phyloP scores from a whole-genome alignment of 2,329 filamentous ascomycete genomes.

The Endoconidiophora polonica region DNA sequence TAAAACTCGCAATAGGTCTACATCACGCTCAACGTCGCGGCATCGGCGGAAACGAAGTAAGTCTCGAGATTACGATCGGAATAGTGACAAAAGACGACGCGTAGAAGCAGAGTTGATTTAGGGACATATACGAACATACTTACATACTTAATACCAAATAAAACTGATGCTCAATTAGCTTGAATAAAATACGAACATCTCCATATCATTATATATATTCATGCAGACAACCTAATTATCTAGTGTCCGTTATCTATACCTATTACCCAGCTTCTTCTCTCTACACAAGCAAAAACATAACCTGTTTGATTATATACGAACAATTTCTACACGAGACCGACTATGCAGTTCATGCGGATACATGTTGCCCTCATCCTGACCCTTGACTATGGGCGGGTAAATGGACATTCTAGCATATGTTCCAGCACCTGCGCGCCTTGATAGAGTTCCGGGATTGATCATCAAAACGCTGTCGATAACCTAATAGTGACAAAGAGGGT shows the following conservation, averaged over 20 bases:
- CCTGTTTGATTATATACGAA: slow-evolving; percentile 42
- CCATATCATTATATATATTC: neutral
- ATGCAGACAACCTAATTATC: neutral
- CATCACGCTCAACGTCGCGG: slow-evolving; percentile 21
- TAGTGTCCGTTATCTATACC: neutral
- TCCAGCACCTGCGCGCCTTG: slow-evolving; percentile 68
- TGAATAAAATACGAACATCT: too few species aligned
- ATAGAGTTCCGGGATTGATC: slow-evolving; percentile 78
- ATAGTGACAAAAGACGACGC: slow-evolving; percentile 42
- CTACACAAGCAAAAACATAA: neutral
- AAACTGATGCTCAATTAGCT: too few species aligned
- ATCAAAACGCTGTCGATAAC: slow-evolving; percentile 80
- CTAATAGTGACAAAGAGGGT: slow-evolving; percentile 27
- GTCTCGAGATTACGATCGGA: slow-evolving; percentile 35
- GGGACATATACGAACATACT: slow-evolving; percentile 13
- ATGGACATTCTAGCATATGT: slow-evolving; percentile 72
- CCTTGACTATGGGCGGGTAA: slow-evolving; percentile 44
- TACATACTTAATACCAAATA: neutral
- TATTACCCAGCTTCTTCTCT: neutral
- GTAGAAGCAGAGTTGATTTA: slow-evolving; percentile 28
- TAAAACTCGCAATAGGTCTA: slow-evolving; percentile 20
- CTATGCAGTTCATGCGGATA: slow-evolving; percentile 65
- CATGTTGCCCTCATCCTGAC: slow-evolving; percentile 39
- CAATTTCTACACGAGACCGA: slow-evolving; percentile 72
- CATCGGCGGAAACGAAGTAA: slow-evolving; percentile 30